Base-by-base conservation (phyloP, 2,329 filamentous ascomycete genomes). In the Ophiostoma himal-ulmi region DNA sequence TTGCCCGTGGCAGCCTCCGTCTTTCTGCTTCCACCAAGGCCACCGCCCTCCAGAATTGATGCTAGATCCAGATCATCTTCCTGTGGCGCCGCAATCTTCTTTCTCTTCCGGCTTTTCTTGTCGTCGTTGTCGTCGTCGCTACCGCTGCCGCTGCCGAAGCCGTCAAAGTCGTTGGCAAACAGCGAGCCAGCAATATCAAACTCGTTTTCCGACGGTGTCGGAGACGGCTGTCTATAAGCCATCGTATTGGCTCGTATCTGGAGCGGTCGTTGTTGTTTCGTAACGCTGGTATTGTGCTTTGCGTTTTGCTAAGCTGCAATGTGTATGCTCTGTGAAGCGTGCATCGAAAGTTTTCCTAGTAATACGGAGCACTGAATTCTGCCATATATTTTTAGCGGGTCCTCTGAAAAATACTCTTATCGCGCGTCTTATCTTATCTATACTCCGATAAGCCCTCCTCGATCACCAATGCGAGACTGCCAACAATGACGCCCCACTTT, bases 141-240 rank as follows among this genome's bases (percentile, higher is more conserved):
- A 67, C 82, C 82, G 71, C 81, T 77, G 67, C 82, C 82, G 71
- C 81, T 82, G 69, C 87, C 84, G 65, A 73, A 71, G n/a, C 71
- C 72, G 37, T 66, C 70, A 20, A 72, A 71, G 22, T 71, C 71
- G 71, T 84, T 85, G 69, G 88, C 86, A 76, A 94, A 91, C 13
- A 97, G 83, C 1, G 90, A 89, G 73, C 86, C 89, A 26, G 93
- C 88, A 69, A 99, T 97, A 77, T 99, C 95, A 77, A 96, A 88
- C 77, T 97, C 95, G 74, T 89, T 91, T 81, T 98, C 94, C 68
- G 94, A 98, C 71, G 86, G 84, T 67, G 93, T 88, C 72, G 94
- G 95, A 62, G 95, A 98, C 71, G 85, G 85, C 77, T 87, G 88
- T 77, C 92, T 89, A 78, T 84, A 84, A 81, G 86, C 85, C 92